Conservation (phyloP, 2,329 filamentous ascomycete genomes). For the Colletotrichum cordylinicola region DNA sequence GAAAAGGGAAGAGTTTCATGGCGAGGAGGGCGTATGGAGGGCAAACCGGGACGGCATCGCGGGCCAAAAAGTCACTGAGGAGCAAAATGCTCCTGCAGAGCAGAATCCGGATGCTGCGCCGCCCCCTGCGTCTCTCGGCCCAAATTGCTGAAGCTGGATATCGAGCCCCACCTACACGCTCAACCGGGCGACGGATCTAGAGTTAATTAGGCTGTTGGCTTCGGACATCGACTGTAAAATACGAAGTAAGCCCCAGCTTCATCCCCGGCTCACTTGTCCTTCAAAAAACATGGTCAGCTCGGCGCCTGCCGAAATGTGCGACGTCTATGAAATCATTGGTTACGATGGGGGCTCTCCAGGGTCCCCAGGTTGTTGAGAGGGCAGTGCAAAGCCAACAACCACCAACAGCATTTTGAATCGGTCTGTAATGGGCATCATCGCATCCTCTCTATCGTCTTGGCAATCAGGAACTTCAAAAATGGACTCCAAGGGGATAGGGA, state of each 20-base stretch:
- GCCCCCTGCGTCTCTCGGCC: background rate
- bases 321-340: background rate
- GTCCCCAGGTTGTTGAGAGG: background rate
- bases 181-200: background rate
- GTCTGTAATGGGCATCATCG: background rate
- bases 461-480: background rate
- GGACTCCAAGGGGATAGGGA: background rate
- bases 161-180: background rate
- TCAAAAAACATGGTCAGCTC: background rate
- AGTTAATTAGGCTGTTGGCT: background rate
- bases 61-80: slow-evolving; percentile 52
- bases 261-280: background rate
- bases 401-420: background rate
- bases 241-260: background rate
- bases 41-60: slow-evolving; percentile 79
- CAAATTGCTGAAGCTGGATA: background rate
- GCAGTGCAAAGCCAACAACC: background rate
- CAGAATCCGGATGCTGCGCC: background rate
- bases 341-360: background rate
- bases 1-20: slow-evolving; percentile 90
- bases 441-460: background rate
- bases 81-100: background rate
- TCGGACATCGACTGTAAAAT: background rate
- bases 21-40: slow-evolving; percentile 82
- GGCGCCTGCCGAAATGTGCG: background rate